These are phyloP conservation scores for Coemansia pectinata DNA, from an alignment of 192 early-diverging fungal species.

Conservation along the genomic window DNA sequence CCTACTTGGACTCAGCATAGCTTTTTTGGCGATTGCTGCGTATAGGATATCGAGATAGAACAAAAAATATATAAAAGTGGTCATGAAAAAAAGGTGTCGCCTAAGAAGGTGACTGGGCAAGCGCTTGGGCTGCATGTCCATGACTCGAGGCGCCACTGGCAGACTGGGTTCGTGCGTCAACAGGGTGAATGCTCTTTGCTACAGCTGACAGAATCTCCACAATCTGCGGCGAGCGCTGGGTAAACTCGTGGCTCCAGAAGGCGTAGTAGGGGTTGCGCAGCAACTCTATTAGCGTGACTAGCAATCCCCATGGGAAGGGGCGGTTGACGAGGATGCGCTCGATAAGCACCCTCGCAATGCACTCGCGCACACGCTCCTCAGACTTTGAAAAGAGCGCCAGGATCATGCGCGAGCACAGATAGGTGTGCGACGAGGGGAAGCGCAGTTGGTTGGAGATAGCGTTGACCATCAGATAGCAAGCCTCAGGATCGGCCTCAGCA, in stretches of 20 bases:
- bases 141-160: slow-evolving; percentile 3
- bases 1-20: slow-evolving; percentile 34
- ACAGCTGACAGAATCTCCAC: slow-evolving; percentile 54
- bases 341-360: slow-evolving; percentile 90
- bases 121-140: slow-evolving; percentile 11
- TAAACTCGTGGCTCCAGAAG: slow-evolving; percentile 72
- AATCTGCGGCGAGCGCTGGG: slow-evolving; percentile 51
- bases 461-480: slow-evolving; percentile 85
- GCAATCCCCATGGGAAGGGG: slow-evolving; percentile 96
- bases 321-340: slow-evolving; percentile 95
- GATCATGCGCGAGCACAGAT: slow-evolving; percentile 88
- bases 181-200: slow-evolving; percentile 51
- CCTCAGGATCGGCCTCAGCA: slow-evolving; percentile 60
- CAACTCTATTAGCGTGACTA: slow-evolving; percentile 97
- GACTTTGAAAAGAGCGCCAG: slow-evolving; percentile 75
- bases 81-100: background rate
- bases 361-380: slow-evolving; percentile 86
- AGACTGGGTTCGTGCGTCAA: slow-evolving; percentile 16
- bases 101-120: background rate
- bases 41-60: slow-evolving; percentile 8
- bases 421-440: slow-evolving; percentile 96
- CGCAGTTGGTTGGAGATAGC: slow-evolving; percentile 96
- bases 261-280: slow-evolving; percentile 86
- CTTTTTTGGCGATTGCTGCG: slow-evolving; percentile 11
- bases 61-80: background rate